A percentile compares a stretch with the other conserved stretches of the same genome.
These are phyloP conservation scores for Paxillus involutus DNA, from an alignment of 768 basidiomycete species.

Conservation along the genomic window DNA sequence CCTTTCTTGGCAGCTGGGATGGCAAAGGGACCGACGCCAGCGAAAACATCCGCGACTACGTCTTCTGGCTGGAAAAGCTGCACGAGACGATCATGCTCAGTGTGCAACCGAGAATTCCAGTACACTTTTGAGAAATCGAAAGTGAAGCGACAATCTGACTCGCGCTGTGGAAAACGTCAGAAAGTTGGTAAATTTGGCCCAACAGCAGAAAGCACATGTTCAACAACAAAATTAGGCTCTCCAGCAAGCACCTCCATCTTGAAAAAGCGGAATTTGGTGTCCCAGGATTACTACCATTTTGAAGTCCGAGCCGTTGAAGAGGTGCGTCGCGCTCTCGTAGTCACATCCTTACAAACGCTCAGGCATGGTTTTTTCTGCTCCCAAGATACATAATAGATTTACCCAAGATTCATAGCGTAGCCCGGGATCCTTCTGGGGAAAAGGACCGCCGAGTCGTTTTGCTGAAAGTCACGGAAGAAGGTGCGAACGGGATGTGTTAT, in stretches of 20 bases:
- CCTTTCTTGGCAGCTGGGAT: constrained; percentile 92
- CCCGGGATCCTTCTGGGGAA: constrained; percentile 47
- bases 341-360: neutral
- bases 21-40: constrained; percentile 96
- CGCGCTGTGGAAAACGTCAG: constrained; percentile 50
- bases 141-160: constrained; percentile 82
- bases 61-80: constrained; percentile 68
- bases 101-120: constrained; percentile 95
- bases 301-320: constrained; percentile 56
- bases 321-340: constrained; percentile 39
- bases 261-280: constrained; percentile 83
- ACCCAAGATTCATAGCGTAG: constrained; percentile 64
- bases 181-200: neutral
- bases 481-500: constrained; percentile 36
- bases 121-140: constrained; percentile 97
- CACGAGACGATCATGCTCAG: constrained; percentile 89
- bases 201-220: constrained; percentile 61
- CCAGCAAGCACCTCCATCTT: constrained; percentile 97
- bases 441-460: constrained; percentile 64
- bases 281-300: constrained; percentile 47
- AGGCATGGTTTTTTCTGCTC: constrained; percentile 12
- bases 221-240: constrained; percentile 80
- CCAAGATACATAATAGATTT: constrained; percentile 62
- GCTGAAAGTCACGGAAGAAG: constrained; percentile 58
- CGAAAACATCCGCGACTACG: constrained; percentile 91